Evolutionary conservation across 2,329 filamentous ascomycete genomes (phyloP), one percentile per base, ranked within the genome.

Genomic region (Byssochlamys sp.): DNA sequence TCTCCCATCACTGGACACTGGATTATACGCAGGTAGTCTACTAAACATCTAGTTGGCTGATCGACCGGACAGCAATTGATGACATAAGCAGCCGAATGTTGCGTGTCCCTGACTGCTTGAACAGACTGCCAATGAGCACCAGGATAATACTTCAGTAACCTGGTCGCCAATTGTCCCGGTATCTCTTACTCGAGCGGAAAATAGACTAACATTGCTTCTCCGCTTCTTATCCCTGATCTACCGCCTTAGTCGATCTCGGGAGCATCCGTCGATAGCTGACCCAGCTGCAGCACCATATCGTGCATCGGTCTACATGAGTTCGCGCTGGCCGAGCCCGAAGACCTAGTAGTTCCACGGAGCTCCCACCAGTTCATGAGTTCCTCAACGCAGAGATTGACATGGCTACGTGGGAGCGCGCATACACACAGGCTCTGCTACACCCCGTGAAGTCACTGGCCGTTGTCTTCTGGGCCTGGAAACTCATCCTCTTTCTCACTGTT

Each of bases 401-500:
- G 11, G 14, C 39, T 52, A 52, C 51, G 12, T 57, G 52, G 57
- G 39, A 55, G 48, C n/a, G 28, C 31, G n/a, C 31, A 33, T 57
- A 25, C 26, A 35, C 14, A 9, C n/a, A 25, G 45, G 56, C 59
- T 55, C 26, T 52, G 52, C 60, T 61, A 33, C 66, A 65, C 55
- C 72, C 73, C 6, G 59, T 73, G 58, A 64, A 62, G 53, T 68
- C 68, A 54, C 64, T 76, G 59, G 69, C 72, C 2, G 51, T 65
- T 11, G 63, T 76, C 2, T 85, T 83, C 64, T 66, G 74, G 53
- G 60, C 73, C 7, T 86, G 83, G 84, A 87, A 86, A 67, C 58
- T 69, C 3, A 52, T 84, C 9, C 68, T 87, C 27, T 69, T 84
- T 11, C 54, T 77, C 19, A 65, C 82, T 28, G 75, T 80, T 49